phyloP scores from a whole-genome alignment of 257 asterid genomes.

The Penstemon newberryi region DNA sequence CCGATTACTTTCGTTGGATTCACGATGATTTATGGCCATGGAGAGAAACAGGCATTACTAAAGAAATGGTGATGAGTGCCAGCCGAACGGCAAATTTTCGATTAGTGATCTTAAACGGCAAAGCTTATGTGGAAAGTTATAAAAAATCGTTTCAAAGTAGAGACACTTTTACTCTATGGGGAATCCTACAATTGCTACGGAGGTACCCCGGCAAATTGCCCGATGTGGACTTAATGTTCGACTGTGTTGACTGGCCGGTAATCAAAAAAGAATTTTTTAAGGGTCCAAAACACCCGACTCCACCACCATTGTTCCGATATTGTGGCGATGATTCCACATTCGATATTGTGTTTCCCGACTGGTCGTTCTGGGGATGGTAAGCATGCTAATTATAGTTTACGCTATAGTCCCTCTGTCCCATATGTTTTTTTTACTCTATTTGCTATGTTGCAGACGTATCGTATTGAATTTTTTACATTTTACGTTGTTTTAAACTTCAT shows the following conservation, averaged over 20 bases:
- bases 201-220: slow-evolving; percentile 55
- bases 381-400: not conserved
- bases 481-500: too few relatives aligned
- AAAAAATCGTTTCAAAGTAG: slow-evolving; percentile 46
- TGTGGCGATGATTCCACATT: slow-evolving; percentile 41
- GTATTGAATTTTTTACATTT: too few relatives aligned
- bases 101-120: slow-evolving; percentile 50
- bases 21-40: slow-evolving; percentile 52
- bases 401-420: too few relatives aligned
- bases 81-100: slow-evolving; percentile 46
- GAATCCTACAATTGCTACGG: slow-evolving; percentile 51
- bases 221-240: slow-evolving; percentile 60
- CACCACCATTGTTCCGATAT: slow-evolving; percentile 56
- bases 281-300: slow-evolving; percentile 26
- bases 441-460: too few relatives aligned
- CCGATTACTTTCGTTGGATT: slow-evolving; percentile 58
- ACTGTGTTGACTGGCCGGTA: slow-evolving; percentile 52
- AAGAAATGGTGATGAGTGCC: slow-evolving; percentile 52
- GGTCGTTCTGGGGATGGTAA: slow-evolving; percentile 74
- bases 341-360: slow-evolving; percentile 58
- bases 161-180: slow-evolving; percentile 56
- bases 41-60: slow-evolving; percentile 45
- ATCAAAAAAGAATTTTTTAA: slow-evolving; percentile 22
- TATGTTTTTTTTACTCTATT: too few relatives aligned
- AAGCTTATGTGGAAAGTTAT: slow-evolving; percentile 41